phyloP scores from a whole-genome alignment of 805 yeast genomes.

The Vanderwaltozyma polyspora region DNA sequence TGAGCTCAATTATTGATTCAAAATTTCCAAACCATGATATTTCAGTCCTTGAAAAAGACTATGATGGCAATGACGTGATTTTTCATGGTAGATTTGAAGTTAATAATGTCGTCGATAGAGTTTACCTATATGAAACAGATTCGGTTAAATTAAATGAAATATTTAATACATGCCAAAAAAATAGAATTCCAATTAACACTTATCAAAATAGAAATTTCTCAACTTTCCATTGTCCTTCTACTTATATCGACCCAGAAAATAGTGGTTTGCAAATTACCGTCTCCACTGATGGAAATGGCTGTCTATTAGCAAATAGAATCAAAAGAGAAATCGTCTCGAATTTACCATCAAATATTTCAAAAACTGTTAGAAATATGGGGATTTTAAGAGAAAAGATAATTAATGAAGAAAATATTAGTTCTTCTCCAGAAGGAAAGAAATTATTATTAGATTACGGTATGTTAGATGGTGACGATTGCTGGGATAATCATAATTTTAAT shows the following conservation, averaged over 20 bases:
- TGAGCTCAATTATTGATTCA: conserved; percentile 14
- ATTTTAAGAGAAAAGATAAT: conserved; percentile 46
- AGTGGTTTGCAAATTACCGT: conserved; percentile 63
- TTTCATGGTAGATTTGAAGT: conserved; percentile 53
- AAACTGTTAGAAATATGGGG: conserved; percentile 61
- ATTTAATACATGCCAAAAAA: conserved; percentile 39
- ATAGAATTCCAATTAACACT: conserved; percentile 75
- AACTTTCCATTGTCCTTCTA: conserved; percentile 66
- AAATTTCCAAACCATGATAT: conserved; percentile 17
- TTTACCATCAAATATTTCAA: conserved; percentile 61
- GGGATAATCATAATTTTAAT: conserved; percentile 50
- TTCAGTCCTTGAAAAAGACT: conserved; percentile 27
- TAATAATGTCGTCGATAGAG: conserved; percentile 58
- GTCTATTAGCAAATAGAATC: conserved; percentile 71
- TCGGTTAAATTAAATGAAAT: conserved; percentile 33
- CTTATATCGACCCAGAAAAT: conserved; percentile 50
- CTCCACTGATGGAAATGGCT: conserved; percentile 81
- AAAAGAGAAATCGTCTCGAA: conserved; percentile 57
- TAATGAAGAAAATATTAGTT: conserved; percentile 33
- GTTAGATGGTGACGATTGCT: conserved; percentile 52
- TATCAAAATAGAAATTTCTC: conserved; percentile 62
- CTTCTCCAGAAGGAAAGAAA: not conserved
- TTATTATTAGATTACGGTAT: conserved; percentile 1
- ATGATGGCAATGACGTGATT: conserved; percentile 35
- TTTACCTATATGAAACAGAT: conserved; percentile 38